Evolutionary conservation across 2,329 filamentous ascomycete genomes (phyloP).

Genomic region (Phialophora tarda): DNA sequence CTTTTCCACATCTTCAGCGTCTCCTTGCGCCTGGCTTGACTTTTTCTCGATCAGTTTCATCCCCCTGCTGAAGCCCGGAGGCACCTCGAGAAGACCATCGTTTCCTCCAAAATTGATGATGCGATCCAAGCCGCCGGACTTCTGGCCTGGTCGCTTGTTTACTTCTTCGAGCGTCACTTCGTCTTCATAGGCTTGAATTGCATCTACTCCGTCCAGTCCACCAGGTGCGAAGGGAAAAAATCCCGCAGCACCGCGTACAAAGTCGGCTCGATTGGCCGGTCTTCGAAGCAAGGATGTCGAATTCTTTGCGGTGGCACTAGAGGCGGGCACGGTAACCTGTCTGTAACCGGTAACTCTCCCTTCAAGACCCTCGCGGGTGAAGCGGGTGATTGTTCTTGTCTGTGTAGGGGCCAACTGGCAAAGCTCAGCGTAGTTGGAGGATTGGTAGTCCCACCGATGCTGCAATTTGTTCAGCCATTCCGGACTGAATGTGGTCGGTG

Average conservation of each 20-base stretch:
- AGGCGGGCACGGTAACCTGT: slow-evolving; percentile 89
- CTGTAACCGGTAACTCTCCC: slow-evolving; percentile 91
- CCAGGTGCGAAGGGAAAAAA: slow-evolving; percentile 95
- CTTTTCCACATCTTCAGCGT: slow-evolving; percentile 72
- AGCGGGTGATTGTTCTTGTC: slow-evolving; percentile 91
- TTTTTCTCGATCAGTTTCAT: slow-evolving; percentile 71
- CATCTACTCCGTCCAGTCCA: slow-evolving; percentile 84
- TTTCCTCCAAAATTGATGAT: slow-evolving; percentile 82
- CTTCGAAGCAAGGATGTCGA: slow-evolving; percentile 88
- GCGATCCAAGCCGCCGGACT: slow-evolving; percentile 68
- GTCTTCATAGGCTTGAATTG: slow-evolving; percentile 81
- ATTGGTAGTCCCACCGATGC: slow-evolving; percentile 82
- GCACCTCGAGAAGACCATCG: slow-evolving; percentile 77
- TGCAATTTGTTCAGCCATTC: slow-evolving; percentile 90
- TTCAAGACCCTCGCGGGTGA: slow-evolving; percentile 87
- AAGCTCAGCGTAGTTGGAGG: slow-evolving; percentile 75
- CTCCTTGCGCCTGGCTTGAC: slow-evolving; percentile 63
- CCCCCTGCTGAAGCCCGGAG: slow-evolving; percentile 81
- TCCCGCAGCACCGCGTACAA: slow-evolving; percentile 88
- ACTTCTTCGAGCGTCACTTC: slow-evolving; percentile 65
- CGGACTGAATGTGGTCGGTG: slow-evolving; percentile 76
- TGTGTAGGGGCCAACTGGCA: slow-evolving; percentile 90
- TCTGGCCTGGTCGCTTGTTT: slow-evolving; percentile 43
- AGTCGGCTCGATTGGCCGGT: slow-evolving; percentile 83
- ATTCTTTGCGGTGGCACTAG: slow-evolving; percentile 90